Conservation (phyloP, 441 rosid species). For the Erodium texanum region DNA sequence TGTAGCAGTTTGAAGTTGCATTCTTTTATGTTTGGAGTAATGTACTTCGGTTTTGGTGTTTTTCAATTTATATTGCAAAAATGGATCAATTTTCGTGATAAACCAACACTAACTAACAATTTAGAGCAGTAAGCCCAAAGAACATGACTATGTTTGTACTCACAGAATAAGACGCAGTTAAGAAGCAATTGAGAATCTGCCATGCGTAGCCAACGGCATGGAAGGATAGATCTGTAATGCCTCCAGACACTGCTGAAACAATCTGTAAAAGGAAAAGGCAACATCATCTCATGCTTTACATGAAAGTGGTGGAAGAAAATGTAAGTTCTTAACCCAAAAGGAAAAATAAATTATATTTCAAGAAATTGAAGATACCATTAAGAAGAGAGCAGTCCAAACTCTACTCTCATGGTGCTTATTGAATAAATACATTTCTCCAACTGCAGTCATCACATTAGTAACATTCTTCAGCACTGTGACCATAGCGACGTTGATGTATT, state of each 20-base stretch:
- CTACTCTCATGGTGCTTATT: constrained; percentile 79
- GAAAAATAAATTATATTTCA: neutral
- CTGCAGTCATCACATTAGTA: constrained; percentile 88
- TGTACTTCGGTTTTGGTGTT: neutral
- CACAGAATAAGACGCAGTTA: constrained; percentile 90
- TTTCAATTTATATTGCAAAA: neutral
- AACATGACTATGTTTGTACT: constrained; percentile 25
- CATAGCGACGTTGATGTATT: constrained; percentile 95
- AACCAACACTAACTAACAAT: neutral
- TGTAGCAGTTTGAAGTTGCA: too few species aligned
- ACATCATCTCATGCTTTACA: constrained; percentile 7
- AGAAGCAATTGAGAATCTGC: constrained; percentile 83
- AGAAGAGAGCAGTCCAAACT: constrained; percentile 92
- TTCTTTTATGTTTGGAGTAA: too few species aligned
- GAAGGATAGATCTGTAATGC: constrained; percentile 86
- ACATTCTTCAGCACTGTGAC: constrained; percentile 97
- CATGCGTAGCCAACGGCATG: constrained; percentile 84
- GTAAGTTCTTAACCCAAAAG: neutral
- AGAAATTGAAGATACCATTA: constrained; percentile 57
- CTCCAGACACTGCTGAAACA: constrained; percentile 92
- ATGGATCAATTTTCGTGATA: neutral
- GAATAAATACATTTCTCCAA: constrained; percentile 94
- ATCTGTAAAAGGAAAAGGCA: constrained; percentile 42
- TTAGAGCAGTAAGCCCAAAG: neutral
- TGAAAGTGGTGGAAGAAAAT: neutral